Evolutionary conservation across 2,329 filamentous ascomycete genomes (phyloP).

Genomic region (Penicillium sp.): DNA sequence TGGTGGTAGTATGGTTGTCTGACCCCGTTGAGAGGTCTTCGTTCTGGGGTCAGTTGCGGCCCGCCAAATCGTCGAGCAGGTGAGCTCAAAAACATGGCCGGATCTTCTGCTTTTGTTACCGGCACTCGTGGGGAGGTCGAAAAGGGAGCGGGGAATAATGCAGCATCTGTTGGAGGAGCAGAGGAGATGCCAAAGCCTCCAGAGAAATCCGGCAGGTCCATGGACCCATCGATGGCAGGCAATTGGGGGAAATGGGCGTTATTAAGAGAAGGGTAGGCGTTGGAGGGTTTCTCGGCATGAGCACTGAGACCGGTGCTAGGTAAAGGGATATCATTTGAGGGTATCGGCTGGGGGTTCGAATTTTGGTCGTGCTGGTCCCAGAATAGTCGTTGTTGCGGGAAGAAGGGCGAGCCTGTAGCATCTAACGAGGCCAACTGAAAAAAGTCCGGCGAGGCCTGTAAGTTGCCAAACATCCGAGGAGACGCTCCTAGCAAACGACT

Average conservation of each 20-base stretch:
- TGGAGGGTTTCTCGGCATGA: constrained; percentile 25
- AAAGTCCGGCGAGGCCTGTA: constrained; percentile 63
- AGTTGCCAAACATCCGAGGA: constrained; percentile 54
- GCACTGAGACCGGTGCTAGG: constrained; percentile 16
- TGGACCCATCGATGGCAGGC: constrained; percentile 38
- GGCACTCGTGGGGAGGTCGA: constrained; percentile 50
- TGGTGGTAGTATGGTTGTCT: constrained; percentile 55
- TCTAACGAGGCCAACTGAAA: constrained; percentile 58
- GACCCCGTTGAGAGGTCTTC: constrained; percentile 31
- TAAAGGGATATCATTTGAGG: constrained; percentile 19
- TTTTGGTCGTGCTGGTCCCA: constrained; percentile 53
- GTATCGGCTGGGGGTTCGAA: constrained; percentile 13
- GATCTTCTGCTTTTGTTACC: constrained; percentile 47
- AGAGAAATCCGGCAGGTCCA: constrained; percentile 40
- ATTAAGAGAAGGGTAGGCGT: constrained; percentile 22
- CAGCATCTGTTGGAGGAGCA: constrained; percentile 38
- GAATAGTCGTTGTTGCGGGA: constrained; percentile 58
- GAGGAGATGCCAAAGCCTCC: constrained; percentile 33
- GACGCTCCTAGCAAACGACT: constrained; percentile 50
- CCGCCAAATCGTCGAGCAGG: constrained; percentile 52
- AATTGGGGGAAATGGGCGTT: constrained; percentile 38
- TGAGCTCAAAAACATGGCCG: constrained; percentile 53
- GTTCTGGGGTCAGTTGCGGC: constrained; percentile 37
- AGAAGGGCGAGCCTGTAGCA: constrained; percentile 60
- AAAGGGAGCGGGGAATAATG: constrained; percentile 49